phyloP scores from a whole-genome alignment of 2,329 filamentous ascomycete genomes.

The Didymellaceae sp. region DNA sequence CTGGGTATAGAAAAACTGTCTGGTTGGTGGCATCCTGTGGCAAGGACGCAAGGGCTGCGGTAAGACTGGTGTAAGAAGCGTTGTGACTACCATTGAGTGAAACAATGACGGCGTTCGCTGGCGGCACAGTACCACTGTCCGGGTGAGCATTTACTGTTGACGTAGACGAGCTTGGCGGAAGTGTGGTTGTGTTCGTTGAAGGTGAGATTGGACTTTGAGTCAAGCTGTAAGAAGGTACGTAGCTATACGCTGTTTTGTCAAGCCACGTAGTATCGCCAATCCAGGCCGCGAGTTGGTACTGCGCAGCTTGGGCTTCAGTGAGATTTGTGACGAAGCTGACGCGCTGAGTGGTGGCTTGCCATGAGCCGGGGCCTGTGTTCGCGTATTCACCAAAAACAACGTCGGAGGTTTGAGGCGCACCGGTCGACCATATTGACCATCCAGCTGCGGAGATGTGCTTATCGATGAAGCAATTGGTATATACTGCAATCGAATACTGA shows the following conservation, averaged over 20 bases:
- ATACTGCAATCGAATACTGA: constrained; percentile 41
- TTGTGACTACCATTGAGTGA: constrained; percentile 42
- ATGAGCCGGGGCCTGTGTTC: constrained; percentile 43
- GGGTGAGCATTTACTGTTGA: constrained; percentile 47
- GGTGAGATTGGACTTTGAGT: constrained; percentile 14
- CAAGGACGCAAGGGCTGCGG: constrained; percentile 46
- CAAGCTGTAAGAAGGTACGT: constrained; percentile 35
- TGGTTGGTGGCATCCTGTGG: constrained; percentile 51
- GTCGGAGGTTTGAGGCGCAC: constrained; percentile 41
- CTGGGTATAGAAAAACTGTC: constrained; percentile 66
- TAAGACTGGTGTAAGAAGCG: constrained; percentile 44
- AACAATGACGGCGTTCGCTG: constrained; percentile 52
- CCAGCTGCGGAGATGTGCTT: constrained; percentile 43
- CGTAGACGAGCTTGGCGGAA: constrained; percentile 32
- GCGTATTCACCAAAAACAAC: constrained; percentile 48
- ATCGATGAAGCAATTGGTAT: constrained; percentile 47
- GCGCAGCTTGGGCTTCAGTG: constrained; percentile 42
- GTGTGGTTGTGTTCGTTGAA: constrained; percentile 36
- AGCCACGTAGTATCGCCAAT: constrained; percentile 53
- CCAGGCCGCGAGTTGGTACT: constrained; percentile 48
- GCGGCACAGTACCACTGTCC: constrained; percentile 51
- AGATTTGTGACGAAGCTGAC: constrained; percentile 48
- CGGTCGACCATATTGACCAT: constrained; percentile 45
- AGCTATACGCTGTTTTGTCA: constrained; percentile 51
- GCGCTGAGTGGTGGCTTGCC: constrained; percentile 37